phyloP scores from a whole-genome alignment of 2,329 filamentous ascomycete genomes.

The Aspergillus cejpii region DNA sequence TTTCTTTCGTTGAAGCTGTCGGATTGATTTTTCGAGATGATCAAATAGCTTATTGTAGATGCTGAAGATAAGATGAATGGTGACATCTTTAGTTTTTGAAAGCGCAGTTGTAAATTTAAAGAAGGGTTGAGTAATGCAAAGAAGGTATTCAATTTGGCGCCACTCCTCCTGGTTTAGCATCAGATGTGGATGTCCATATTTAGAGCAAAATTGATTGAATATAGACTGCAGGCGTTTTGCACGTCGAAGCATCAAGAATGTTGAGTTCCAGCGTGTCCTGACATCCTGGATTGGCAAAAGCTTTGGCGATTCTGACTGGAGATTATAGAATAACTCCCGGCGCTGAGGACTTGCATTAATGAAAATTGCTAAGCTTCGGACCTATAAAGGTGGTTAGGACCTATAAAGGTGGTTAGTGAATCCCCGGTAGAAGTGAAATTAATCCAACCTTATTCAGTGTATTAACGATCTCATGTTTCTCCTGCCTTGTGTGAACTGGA shows the following conservation, averaged over 20 bases:
- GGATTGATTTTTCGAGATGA: conserved; percentile 9
- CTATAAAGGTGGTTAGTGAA: background rate
- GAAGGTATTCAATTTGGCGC: background rate
- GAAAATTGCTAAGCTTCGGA: conserved; percentile 5
- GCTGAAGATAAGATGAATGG: conserved; percentile 8
- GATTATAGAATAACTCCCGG: conserved; percentile 2
- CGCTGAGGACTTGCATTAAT: conserved; percentile 5
- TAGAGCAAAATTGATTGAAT: conserved; percentile 4
- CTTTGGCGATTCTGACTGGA: conserved; percentile 4
- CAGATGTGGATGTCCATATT: background rate
- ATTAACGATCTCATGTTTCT: conserved; percentile 4
- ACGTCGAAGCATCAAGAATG: conserved; percentile 9
- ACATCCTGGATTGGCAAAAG: conserved; percentile 12
- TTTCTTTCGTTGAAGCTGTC: conserved; percentile 7
- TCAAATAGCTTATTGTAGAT: conserved; percentile 17
- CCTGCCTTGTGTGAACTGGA: background rate
- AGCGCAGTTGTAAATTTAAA: no score
- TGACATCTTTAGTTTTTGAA: no score
- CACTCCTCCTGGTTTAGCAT: no score
- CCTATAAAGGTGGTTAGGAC: background rate
- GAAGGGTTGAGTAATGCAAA: no score
- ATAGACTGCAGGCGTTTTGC: conserved; percentile 2
- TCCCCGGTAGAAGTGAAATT: no score
- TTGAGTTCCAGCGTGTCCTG: no score
- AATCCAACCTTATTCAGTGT: conserved; percentile 7